phyloP scores from a whole-genome alignment of 805 yeast species.

The Candida bentonensis region DNA sequence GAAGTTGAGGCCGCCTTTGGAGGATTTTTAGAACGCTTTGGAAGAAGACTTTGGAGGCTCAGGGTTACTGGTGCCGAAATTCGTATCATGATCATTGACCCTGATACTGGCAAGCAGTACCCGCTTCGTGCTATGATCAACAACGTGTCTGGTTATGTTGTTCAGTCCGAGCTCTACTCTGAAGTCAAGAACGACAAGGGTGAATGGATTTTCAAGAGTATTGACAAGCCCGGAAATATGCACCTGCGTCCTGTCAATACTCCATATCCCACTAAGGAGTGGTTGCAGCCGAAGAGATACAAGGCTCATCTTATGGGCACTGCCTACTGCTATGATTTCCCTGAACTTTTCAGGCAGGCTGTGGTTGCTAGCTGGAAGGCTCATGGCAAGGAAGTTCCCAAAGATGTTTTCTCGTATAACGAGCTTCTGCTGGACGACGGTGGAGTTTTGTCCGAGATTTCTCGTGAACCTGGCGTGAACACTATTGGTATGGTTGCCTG shows the following conservation, averaged over 20 bases:
- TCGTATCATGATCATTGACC: slow-evolving; percentile 87
- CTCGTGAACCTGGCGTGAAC: slow-evolving; percentile 94
- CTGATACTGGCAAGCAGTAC: slow-evolving; percentile 74
- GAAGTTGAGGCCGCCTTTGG: slow-evolving; percentile 98
- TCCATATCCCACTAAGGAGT: slow-evolving; percentile 95
- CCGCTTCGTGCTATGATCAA: slow-evolving; percentile 94
- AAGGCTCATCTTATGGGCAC: slow-evolving; percentile 98
- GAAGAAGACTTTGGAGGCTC: slow-evolving; percentile 91
- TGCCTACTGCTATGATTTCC: slow-evolving; percentile 96
- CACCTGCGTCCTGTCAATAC: slow-evolving; percentile 91
- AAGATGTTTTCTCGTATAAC: slow-evolving; percentile 59
- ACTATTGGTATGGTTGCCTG: slow-evolving; percentile 97
- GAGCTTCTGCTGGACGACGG: slow-evolving; percentile 81
- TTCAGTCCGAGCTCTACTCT: slow-evolving; percentile 85
- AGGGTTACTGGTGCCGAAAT: slow-evolving; percentile 97
- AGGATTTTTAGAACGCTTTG: slow-evolving; percentile 93
- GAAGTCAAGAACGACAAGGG: slow-evolving; percentile 87
- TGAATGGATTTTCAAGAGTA: slow-evolving; percentile 93
- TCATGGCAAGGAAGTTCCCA: slow-evolving; percentile 32
- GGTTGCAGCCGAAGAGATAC: slow-evolving; percentile 96
- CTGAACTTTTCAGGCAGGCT: slow-evolving; percentile 94
- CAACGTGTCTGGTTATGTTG: slow-evolving; percentile 95
- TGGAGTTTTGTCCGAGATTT: slow-evolving; percentile 70
- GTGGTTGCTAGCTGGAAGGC: slow-evolving; percentile 74
- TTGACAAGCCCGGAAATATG: slow-evolving; percentile 84